Base-by-base conservation (phyloP, 805 yeast species). In the Ogataea pini region DNA sequence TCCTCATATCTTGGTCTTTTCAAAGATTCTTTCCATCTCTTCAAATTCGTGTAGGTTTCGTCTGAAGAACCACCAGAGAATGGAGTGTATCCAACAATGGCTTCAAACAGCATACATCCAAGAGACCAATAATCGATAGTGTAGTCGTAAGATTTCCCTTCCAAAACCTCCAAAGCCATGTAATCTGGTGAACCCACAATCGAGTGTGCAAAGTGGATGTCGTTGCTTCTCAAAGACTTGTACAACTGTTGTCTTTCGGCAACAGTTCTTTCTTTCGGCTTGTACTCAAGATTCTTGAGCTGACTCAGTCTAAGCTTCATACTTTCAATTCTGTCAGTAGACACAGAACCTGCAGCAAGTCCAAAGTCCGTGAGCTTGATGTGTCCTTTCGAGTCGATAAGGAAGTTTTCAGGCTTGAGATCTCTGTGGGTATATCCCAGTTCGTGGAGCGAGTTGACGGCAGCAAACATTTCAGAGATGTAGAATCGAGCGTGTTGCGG, bases 121-220 rank as follows among this genome's bases (percentile, higher is more conserved):
- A 94, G 74, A 0, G 98, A 91, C 99, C 99, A 94, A 67, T 94
- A 94, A 72, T 94, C 99, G 49, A 95, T 96, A 13, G 99, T 92
- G 65, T 85, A 91, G 64, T 94, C 97, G 67, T 94, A 94, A 49
- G 84, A 82, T 62, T 86, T 86, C 7, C 99, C 99, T 68, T 89
- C 96, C 46, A 94, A 78, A 10, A 94, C 98, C 68, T 94, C 99
- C 43, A 94, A 75, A 1, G 99, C 99, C 99, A 94, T 94, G 65
- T 94, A 94, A 68, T 94, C 99, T 1, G 99, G 99, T 4, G 96
- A 87, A 1, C 99, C 99, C 13, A 94, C 99, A 58, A 92, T 89
- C 1, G 97, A 89, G 60, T 89, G 88, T 14, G 99, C 98, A 61
- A 86, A 85, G 59, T 87, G 89, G 50, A 88, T 78, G 59, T 90